Conservation (phyloP, 768 basidiomycete species). For the Leccinum imitatum region DNA sequence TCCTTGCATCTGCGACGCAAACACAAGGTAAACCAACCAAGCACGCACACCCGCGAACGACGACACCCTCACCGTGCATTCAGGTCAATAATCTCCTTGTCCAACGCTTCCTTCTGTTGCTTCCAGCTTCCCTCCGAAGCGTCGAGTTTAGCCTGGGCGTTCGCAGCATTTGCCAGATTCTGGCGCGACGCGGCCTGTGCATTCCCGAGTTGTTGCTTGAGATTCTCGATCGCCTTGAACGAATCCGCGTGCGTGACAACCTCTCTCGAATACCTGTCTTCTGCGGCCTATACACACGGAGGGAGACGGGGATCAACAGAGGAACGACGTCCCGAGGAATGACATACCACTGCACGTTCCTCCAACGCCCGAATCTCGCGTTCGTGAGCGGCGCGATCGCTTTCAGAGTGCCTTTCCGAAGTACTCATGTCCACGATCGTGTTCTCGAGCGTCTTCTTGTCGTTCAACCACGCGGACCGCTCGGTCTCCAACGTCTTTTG, state of each 20-base stretch:
- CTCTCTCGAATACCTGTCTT: conserved; percentile 78
- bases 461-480: conserved; percentile 66
- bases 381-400: conserved; percentile 60
- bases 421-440: conserved; percentile 79
- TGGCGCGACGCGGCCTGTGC: conserved; percentile 58
- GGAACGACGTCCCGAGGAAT: neutral
- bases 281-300: conserved; percentile 51
- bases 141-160: conserved; percentile 68
- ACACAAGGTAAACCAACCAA: neutral
- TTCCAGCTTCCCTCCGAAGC: conserved; percentile 79
- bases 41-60: neutral
- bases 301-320: neutral
- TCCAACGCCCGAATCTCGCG: conserved; percentile 66
- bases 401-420: conserved; percentile 67
- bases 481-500: conserved; percentile 69
- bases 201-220: conserved; percentile 61
- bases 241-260: conserved; percentile 85
- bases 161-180: conserved; percentile 61
- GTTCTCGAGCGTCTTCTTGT: conserved; percentile 81
- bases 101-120: conserved; percentile 71
- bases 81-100: conserved; percentile 75
- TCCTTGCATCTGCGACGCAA: conserved; percentile 58
- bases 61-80: conserved; percentile 54
- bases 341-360: conserved; percentile 62
- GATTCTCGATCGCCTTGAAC: conserved; percentile 64